Base-by-base conservation (phyloP, 2,329 filamentous ascomycete genomes). In the Penicillium polonicum region DNA sequence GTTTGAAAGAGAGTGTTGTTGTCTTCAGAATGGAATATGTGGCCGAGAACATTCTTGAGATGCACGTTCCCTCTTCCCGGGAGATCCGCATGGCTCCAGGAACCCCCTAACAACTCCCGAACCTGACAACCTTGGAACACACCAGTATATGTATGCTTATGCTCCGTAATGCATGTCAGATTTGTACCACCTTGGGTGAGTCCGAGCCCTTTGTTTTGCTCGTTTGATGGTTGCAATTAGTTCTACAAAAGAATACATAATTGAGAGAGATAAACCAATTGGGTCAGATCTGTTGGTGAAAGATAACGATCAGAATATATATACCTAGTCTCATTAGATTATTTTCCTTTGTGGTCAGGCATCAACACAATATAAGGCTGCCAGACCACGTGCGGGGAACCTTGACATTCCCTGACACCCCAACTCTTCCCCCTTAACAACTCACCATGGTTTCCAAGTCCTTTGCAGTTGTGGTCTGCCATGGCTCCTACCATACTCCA, bases 401-500 rank as follows among this genome's bases (percentile, higher is more conserved):
- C 5, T 29, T 12, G 21, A 33, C 8, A 19, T 10, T 35, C 10
- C 4, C 15, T n/a, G 17, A 13, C 17, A 21, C 38, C 27, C 3
- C 17, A 23, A 13, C 3, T 17, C n/a, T 45, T 19, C 12, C 25
- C 10, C 31, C 25, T 46, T 5, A 19, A 23, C n/a, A 52, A 13
- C n/a, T 48, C 48, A 46, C 9, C 15, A 57, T 57, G 54, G 2
- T 4, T 27, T 45, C 38, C 8, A 17, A 50, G 8, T n/a, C 36
- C 10, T 52, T 57, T 39, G n/a, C 19, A 1, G 33, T 57, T 33
- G 54, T 57, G 15, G 1, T 57, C 19, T 45, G 54, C 33, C 54
- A 57, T 52, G 54, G 54, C 25, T 70, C 64, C 21, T 74, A 66
- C 46, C 70, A 71, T 57, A 73, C 60, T 2, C 67, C 72, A 2